Conservation (phyloP, 306 rosid genomes). For the Echinosophora koreensis region DNA sequence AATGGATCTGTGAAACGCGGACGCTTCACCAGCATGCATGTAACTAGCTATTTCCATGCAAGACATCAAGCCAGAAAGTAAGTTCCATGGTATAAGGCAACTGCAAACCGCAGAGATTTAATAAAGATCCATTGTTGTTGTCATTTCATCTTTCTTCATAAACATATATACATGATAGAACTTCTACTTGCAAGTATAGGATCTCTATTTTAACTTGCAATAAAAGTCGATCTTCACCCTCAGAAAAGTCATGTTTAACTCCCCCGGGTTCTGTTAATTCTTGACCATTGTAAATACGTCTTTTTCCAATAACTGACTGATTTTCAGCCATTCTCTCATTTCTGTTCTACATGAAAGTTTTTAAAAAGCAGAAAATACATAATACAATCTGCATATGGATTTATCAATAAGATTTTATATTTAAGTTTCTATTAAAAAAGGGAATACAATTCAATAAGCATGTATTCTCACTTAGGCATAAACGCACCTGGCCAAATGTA, state of each 20-base stretch:
- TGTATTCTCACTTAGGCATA: neutral
- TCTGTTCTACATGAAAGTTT: constrained; percentile 61
- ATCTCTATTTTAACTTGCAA: neutral
- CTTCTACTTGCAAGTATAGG: too few relatives aligned
- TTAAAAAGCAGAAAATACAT: constrained; percentile 50
- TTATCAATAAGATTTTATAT: constrained; percentile 14
- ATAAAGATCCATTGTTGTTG: neutral
- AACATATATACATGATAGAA: too few relatives aligned
- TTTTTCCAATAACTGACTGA: constrained; percentile 75
- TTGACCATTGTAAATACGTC: constrained; percentile 15
- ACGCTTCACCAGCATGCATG: constrained; percentile 69
- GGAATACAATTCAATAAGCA: constrained; percentile 13
- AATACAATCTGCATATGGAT: constrained; percentile 40
- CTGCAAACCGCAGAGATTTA: constrained; percentile 56
- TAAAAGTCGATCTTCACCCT: constrained; percentile 73
- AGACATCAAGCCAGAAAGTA: constrained; percentile 85
- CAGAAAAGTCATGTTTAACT: constrained; percentile 58
- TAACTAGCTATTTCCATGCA: constrained; percentile 79
- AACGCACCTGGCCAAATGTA: constrained; percentile 72
- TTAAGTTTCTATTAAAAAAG: neutral
- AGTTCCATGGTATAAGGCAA: constrained; percentile 84
- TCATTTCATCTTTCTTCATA: too few relatives aligned
- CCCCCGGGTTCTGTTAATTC: too few relatives aligned
- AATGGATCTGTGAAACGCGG: constrained; percentile 50
- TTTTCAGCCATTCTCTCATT: constrained; percentile 87